A percentile compares a stretch with the other conserved stretches of the same genome.
phyloP scores from a whole-genome alignment of 371 early-diverging fungal genomes.

The Haplosporangium sp. region DNA sequence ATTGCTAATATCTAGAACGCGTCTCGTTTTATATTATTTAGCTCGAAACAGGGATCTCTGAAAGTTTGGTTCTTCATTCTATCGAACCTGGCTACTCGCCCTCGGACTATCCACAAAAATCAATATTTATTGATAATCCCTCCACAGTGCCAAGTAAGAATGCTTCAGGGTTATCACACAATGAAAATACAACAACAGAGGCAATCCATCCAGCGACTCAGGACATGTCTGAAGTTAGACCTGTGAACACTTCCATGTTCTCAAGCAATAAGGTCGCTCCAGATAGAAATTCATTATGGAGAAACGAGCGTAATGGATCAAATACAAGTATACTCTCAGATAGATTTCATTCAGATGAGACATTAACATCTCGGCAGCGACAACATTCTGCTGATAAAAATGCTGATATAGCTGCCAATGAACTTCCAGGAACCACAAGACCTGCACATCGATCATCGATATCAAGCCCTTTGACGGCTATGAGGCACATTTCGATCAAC shows the following conservation, averaged over 20 bases:
- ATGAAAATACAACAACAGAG: neutral
- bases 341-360: neutral
- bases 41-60: slow-evolving; percentile 42
- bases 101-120: neutral
- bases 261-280: neutral
- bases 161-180: neutral
- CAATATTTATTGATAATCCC: neutral
- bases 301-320: neutral
- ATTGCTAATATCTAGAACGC: neutral
- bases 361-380: neutral
- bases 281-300: neutral
- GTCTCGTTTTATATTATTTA: neutral
- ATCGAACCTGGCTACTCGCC: slow-evolving; percentile 38
- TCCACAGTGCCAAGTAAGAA: neutral
- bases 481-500: neutral
- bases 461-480: neutral
- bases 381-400: neutral
- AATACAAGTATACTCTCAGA: neutral
- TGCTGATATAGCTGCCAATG: neutral
- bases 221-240: neutral
- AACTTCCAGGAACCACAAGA: neutral
- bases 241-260: neutral
- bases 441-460: neutral
- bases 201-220: neutral
- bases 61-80: slow-evolving; percentile 42